Base-by-base conservation (phyloP, 2,329 filamentous ascomycete genomes). In the Ploettnerulaceae sp. region DNA sequence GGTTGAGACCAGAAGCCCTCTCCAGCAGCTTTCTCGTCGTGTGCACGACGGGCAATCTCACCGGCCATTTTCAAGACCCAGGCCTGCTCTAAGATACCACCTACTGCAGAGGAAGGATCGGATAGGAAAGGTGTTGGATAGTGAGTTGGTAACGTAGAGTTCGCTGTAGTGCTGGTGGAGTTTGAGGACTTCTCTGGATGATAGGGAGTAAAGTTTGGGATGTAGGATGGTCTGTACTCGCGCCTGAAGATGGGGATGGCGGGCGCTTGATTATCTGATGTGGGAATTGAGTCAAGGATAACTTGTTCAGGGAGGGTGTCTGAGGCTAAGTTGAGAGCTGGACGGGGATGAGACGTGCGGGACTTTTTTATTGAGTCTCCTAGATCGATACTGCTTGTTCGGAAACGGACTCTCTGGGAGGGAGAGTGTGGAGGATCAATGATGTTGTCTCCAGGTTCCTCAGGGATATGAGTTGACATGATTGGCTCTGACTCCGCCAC, bases 61-160 rank as follows among this genome's bases (percentile, higher is more conserved):
- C 83, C 84, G 4, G 91, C 90, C 79, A 98, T 93, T 71, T 95
- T 93, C 71, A 84, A 81, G 68, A 93, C 85, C 86, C 87, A 93
- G 2, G 86, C 87, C 52, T 71, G 68, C 49, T 75, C 71, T n/a
- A 73, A 62, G 18, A 72, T 65, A 12, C 61, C 61, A 24, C 64
- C 60, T 54, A 59, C 24, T 54, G 64, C 41, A 25, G 51, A 40
- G 20, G 47, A 29, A 29, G 34, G 28, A 28, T 51, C 48, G 14
- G 52, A 45, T 5, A 58, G 36, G 24, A 54, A 41, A 15, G 59
- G 56, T 11, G 57, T 42, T 20, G 55, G 54, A 18, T 39, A 28
- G n/a, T 33, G 42, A 8, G 32, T 4, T 20, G 37, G 26, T 24
- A 40, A 21, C 9, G 31, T 17, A 8, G 37, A 36, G n/a, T n/a